phyloP scores from a whole-genome alignment of 78 protist species.

The Polysphondylium violaceum region DNA sequence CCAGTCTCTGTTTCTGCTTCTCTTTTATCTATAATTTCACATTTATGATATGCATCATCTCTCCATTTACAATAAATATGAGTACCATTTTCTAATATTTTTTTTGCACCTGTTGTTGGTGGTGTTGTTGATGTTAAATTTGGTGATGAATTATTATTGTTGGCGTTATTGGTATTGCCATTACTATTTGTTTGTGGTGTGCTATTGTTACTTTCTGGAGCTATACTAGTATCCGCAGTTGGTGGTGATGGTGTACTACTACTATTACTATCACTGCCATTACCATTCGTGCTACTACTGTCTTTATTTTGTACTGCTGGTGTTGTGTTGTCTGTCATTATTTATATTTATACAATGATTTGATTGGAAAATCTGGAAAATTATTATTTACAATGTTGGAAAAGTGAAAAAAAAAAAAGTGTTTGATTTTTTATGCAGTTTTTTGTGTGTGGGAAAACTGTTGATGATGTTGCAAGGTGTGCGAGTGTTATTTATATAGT shows the following conservation, averaged over 20 bases:
- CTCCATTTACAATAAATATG: slow-evolving; percentile 82
- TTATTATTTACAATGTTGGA: too few relatives aligned
- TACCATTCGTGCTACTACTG: neutral
- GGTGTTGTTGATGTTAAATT: neutral
- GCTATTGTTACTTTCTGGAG: neutral
- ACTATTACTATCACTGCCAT: neutral
- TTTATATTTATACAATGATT: too few relatives aligned
- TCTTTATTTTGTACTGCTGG: neutral
- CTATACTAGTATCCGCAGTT: neutral
- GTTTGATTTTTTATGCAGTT: too few relatives aligned
- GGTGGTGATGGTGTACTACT: neutral
- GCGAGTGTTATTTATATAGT: too few relatives aligned
- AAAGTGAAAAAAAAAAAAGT: too few relatives aligned
- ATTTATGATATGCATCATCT: slow-evolving; percentile 57
- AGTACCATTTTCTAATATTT: slow-evolving; percentile 59
- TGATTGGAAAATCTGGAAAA: too few relatives aligned
- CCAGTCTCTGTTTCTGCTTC: slow-evolving; percentile 63
- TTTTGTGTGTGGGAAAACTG: too few relatives aligned
- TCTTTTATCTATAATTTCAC: slow-evolving; percentile 78
- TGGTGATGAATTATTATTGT: neutral
- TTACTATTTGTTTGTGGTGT: neutral
- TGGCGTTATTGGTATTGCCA: neutral
- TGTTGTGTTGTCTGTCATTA: neutral
- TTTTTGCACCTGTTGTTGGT: neutral
- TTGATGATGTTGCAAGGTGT: too few relatives aligned